phyloP scores from a whole-genome alignment of 202 grass and related monocot species.

The Musa balbisiana region DNA sequence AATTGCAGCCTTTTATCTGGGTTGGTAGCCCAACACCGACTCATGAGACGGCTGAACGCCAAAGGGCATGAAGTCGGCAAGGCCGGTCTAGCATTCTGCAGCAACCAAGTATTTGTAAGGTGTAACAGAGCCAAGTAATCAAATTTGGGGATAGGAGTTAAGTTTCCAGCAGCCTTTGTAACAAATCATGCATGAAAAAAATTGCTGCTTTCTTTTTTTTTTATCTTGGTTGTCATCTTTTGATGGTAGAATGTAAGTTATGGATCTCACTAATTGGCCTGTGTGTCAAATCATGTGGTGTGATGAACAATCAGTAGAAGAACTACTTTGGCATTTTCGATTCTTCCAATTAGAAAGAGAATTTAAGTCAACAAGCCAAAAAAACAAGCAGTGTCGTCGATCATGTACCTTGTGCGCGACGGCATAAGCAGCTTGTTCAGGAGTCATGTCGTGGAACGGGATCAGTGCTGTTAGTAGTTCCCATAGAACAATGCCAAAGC shows the following conservation, averaged over 20 bases:
- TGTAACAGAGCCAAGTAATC: too few species aligned
- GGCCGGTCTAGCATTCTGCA: slow-evolving; percentile 82
- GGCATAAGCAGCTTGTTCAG: slow-evolving; percentile 86
- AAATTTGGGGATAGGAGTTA: too few species aligned
- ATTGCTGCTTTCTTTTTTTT: too few species aligned
- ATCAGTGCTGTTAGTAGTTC: slow-evolving; percentile 83
- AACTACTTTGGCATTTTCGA: too few species aligned
- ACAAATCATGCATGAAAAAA: too few species aligned
- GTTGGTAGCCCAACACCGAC: slow-evolving; percentile 78
- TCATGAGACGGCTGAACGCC: slow-evolving; percentile 82
- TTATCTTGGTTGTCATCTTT: too few species aligned
- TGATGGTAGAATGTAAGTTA: too few species aligned
- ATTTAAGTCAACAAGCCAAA: not conserved
- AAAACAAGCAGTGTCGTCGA: not conserved
- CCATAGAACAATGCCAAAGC: slow-evolving; percentile 91
- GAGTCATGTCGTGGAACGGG: slow-evolving; percentile 85
- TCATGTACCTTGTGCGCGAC: slow-evolving; percentile 78
- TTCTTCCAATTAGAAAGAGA: not conserved
- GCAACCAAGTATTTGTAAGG: not conserved
- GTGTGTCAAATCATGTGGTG: too few species aligned
- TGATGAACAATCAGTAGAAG: too few species aligned
- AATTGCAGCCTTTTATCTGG: slow-evolving; percentile 72
- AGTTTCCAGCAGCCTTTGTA: too few species aligned
- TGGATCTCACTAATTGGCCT: too few species aligned
- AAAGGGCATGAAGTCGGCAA: slow-evolving; percentile 67